Evolutionary conservation across 352 stramenopile species (phyloP), one percentile per base, ranked within the genome.

Genomic region (Globisporangium parvum): DNA sequence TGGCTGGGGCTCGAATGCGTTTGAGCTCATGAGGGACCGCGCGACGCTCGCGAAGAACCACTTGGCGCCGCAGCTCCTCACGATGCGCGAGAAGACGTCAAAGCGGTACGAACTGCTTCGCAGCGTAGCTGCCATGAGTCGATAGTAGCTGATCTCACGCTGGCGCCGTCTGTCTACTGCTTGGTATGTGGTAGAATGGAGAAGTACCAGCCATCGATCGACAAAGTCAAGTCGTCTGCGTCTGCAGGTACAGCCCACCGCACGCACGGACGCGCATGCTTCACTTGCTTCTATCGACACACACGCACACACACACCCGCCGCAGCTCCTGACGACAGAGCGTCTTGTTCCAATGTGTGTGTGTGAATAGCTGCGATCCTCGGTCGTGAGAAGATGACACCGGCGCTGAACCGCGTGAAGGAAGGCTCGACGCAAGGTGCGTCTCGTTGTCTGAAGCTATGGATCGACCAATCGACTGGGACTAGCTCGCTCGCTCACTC

Each of bases 121-220:
- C 26, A 24, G 10, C 14, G 47, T 24, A 23, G 20, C 39, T 21
- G 14, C 18, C 9, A 51, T 9, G 47, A 28, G 21, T 17, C 33
- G 21, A 18, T 4, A 5, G 6, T 3, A 24, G 45, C 24, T 18
- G 18, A 6, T 23, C 41, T 51, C 35, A 57, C 17, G 14, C n/a
- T 10, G 60, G 28, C 53, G 18, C 47, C 47, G 21, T 33, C 6
- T 46, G 55, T 14, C 23, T 52, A 18, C 8, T 5, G n/a, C n/a
- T n/a, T n/a, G n/a, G n/a, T n/a, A n/a, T n/a, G n/a, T n/a, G 37
- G 9, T 48, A 87, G 77, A 53, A 67, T 91, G 35, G 73, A 82
- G 48, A 78, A 79, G 51, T 89, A 88, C 40, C 82, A 90, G 62
- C 82, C 82, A 17, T 85, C 78, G 31, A 80, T 92, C n/a, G 67